Conservation (phyloP, 805 yeast species). For the Metschnikowia lunata region DNA sequence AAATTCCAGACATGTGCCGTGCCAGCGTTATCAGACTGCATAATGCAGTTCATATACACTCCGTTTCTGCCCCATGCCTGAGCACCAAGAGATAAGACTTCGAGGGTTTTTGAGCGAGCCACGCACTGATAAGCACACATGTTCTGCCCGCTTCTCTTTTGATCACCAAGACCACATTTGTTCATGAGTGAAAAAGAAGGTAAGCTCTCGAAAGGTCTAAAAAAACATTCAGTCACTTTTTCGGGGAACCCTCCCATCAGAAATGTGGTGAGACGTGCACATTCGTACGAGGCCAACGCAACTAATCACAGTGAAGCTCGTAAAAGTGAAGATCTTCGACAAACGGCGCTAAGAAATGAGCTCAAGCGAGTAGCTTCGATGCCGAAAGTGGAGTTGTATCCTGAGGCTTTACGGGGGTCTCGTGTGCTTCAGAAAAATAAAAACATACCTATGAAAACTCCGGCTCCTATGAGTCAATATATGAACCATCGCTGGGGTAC, state of each 20-base stretch:
- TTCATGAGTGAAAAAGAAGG: neutral
- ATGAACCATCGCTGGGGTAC: slow-evolving; percentile 5
- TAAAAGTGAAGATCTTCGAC: slow-evolving; percentile 9
- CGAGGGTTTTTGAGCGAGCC: no score
- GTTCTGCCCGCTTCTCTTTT: no score
- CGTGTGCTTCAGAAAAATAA: slow-evolving; percentile 3
- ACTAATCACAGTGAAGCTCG: neutral
- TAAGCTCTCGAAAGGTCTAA: slow-evolving; percentile 1
- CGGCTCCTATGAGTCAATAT: neutral
- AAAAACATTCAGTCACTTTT: neutral
- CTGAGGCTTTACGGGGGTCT: no score
- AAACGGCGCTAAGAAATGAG: slow-evolving; percentile 11
- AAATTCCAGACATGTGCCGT: no score
- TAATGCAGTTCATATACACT: no score
- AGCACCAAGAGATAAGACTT: no score
- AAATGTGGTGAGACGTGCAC: slow-evolving; percentile 2
- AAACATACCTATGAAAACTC: slow-evolving; percentile 13
- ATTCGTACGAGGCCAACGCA: slow-evolving; percentile 2
- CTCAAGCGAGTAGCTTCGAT: slow-evolving; percentile 2
- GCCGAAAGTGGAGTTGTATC: neutral
- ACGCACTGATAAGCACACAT: no score
- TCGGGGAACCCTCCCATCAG: neutral
- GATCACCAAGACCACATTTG: no score
- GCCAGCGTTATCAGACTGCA: no score
- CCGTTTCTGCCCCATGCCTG: no score